Base-by-base conservation (phyloP, 1,139 yeast species). In the Sugiyamaella novakii region DNA sequence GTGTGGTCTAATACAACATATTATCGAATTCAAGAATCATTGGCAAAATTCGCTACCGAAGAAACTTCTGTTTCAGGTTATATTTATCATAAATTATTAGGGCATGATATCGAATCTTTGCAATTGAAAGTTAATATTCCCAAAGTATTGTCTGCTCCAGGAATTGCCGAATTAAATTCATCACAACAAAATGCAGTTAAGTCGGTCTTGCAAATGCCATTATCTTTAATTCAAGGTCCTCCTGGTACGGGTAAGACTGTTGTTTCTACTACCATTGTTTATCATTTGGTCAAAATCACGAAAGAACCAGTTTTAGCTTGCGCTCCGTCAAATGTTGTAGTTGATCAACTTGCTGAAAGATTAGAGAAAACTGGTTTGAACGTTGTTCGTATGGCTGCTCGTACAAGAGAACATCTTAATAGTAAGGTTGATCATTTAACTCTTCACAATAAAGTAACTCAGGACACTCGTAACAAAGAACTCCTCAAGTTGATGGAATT, bases 181-280 rank as follows among this genome's bases (percentile, higher is more conserved):
- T 87, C 96, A 1, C 98, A 91, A 67, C 76, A 77, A 1, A 80
- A 79, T 60, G 97, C 97, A 0, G 91, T 91, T 21, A 74, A 77
- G 50, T 70, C 79, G 4, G 96, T 85, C 1, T 69, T 91, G 53
- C 79, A 78, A 60, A 75, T 82, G 59, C 96, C 96, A 1, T 73
- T 91, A 38, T 81, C 95, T 5, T 75, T 91, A 60, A 89, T 91
- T 57, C 98, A 91, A 67, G 98, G 98, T 15, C 98, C 98, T n/a
- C 98, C 98, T 1, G 96, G 96, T 54, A 91, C 98, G 0, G 98
- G 98, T 64, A 91, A 91, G 65, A 91, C 98, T 0, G 95, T 88
- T 11, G 89, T 96, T 0, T 87, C 96, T 0, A 94, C 96, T 2
- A 84, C 96, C 0, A 87, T 91, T 55, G 80, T 89, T 22, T 85